Conservation (phyloP, 768 basidiomycete genomes). For the Boletellus sp. region DNA sequence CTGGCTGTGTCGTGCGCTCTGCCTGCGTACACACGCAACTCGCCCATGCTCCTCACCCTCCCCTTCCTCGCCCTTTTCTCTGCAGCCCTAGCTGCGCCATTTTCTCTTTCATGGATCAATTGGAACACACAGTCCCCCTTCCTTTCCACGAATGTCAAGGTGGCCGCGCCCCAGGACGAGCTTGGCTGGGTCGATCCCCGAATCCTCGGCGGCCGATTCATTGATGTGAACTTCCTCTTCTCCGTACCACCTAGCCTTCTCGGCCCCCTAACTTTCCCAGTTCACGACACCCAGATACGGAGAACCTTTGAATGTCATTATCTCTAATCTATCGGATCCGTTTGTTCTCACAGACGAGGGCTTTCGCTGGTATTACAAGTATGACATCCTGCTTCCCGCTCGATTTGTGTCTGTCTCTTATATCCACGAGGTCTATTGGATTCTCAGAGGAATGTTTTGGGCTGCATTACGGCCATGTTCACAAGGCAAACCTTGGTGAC, state of each 20-base stretch:
- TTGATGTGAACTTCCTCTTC: constrained; percentile 57
- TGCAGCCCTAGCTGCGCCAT: constrained; percentile 14
- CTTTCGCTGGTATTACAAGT: constrained; percentile 69
- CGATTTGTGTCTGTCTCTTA: background rate
- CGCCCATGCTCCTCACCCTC: constrained; percentile 14
- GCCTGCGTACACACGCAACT: background rate
- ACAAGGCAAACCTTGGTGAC: constrained; percentile 81
- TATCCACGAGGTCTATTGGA: constrained; percentile 59
- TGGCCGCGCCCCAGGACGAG: constrained; percentile 21
- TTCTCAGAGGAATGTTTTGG: constrained; percentile 83
- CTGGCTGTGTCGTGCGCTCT: background rate
- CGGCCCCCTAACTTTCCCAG: constrained; percentile 33
- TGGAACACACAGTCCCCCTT: constrained; percentile 13
- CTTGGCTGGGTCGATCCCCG: constrained; percentile 66
- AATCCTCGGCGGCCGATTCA: constrained; percentile 62
- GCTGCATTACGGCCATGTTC: constrained; percentile 69
- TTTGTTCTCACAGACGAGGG: constrained; percentile 74
- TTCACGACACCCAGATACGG: constrained; percentile 63
- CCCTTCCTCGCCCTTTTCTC: constrained; percentile 12
- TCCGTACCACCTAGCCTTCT: background rate
- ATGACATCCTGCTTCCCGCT: background rate
- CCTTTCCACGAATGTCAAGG: background rate
- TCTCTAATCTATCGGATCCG: constrained; percentile 76
- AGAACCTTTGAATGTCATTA: constrained; percentile 82
- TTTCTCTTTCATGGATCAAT: constrained; percentile 1